Conservation (phyloP, 495 filamentous ascomycete genomes). For the Podospora bellae-mahoneyi region DNA sequence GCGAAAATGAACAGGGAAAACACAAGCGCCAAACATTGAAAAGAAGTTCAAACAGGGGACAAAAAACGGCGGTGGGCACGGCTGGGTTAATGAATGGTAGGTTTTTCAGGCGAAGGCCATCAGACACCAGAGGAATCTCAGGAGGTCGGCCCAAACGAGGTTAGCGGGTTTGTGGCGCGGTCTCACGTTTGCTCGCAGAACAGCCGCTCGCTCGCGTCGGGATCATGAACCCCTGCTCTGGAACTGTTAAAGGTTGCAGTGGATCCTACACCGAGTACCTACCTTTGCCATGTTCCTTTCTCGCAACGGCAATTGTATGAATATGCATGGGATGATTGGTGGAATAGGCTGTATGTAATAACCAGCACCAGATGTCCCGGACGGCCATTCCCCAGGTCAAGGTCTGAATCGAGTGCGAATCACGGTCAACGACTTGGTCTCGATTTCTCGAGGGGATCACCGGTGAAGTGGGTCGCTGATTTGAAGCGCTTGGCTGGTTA, state of each 20-base stretch:
- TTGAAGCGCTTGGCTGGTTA: slow-evolving; percentile 22
- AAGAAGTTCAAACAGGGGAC: not conserved
- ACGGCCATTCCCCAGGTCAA: not conserved
- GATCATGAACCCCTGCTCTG: slow-evolving; percentile 8
- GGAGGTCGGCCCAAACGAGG: slow-evolving; percentile 31
- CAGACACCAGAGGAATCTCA: slow-evolving; percentile 24
- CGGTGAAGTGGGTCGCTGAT: not conserved
- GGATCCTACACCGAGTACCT: not conserved
- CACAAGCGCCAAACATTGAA: not conserved
- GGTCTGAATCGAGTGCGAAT: slow-evolving; percentile 19
- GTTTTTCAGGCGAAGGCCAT: not conserved
- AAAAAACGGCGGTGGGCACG: slow-evolving; percentile 11
- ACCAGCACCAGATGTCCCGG: not conserved
- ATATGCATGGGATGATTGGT: too few species aligned
- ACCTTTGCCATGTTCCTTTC: too few species aligned
- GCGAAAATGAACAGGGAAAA: not conserved
- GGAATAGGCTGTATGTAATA: not conserved
- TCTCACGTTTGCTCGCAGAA: slow-evolving; percentile 8
- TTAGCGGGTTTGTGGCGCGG: slow-evolving; percentile 33
- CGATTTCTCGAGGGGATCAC: slow-evolving; percentile 10
- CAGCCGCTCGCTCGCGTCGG: slow-evolving; percentile 5
- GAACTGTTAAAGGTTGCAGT: not conserved
- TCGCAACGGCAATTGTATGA: too few species aligned
- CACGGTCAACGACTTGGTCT: slow-evolving; percentile 18
- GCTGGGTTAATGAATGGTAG: slow-evolving; percentile 18